Conservation (phyloP, 2,329 filamentous ascomycete species). For the Sporothrix phasma region DNA sequence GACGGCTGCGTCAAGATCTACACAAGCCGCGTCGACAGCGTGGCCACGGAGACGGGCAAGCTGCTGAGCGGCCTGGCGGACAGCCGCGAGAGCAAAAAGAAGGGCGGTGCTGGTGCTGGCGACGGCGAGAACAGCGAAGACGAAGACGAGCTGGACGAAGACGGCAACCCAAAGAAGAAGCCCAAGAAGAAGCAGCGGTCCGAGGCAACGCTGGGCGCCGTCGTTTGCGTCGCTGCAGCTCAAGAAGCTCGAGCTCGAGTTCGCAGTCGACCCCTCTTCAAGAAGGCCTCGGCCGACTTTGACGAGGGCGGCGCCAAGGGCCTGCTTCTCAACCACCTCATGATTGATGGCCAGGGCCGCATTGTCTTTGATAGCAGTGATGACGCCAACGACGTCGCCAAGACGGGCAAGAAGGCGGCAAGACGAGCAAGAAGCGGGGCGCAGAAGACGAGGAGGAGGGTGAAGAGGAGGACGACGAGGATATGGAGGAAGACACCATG, state of each 20-base stretch:
- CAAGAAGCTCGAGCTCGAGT: conserved; percentile 96
- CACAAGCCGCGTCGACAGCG: conserved; percentile 94
- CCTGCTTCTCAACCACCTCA: conserved; percentile 87
- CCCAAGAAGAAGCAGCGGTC: conserved; percentile 69
- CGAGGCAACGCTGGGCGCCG: conserved; percentile 82
- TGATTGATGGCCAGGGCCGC: conserved; percentile 81
- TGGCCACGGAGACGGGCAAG: conserved; percentile 94
- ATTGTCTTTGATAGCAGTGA: conserved; percentile 99
- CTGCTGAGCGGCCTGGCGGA: conserved; percentile 88
- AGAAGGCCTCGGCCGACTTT: conserved; percentile 96
- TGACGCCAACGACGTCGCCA: conserved; percentile 52
- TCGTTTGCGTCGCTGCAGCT: conserved; percentile 82
- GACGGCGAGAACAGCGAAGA: conserved; percentile 53
- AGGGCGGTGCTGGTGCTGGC: conserved; percentile 55
- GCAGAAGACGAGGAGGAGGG: conserved; percentile 32
- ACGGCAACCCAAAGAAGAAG: conserved; percentile 46
- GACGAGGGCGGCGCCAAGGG: conserved; percentile 97
- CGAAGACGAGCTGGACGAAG: conserved; percentile 39
- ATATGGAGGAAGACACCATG: conserved; percentile 15
- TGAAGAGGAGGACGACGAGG: conserved; percentile 34
- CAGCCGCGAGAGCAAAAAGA: conserved; percentile 68
- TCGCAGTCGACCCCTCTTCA: conserved; percentile 98
- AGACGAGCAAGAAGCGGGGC: conserved; percentile 26
- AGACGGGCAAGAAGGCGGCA: conserved; percentile 23
- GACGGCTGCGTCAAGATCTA: conserved; percentile 99